Conservation (phyloP, 768 basidiomycete genomes). For the Suillus hirtellus region DNA sequence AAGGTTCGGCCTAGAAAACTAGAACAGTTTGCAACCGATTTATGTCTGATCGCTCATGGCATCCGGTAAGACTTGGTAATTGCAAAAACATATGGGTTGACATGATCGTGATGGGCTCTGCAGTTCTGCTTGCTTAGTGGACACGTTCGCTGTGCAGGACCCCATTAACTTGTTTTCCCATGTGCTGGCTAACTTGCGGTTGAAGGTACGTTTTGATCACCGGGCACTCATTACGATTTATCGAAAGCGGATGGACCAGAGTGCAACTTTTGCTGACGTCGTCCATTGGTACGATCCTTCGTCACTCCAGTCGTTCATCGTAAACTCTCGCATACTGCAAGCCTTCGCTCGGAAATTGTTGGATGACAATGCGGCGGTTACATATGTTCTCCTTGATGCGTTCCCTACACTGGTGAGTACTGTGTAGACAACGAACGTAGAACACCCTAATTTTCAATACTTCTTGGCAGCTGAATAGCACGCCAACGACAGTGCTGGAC, state of each 20-base stretch:
- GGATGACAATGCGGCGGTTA: constrained; percentile 11
- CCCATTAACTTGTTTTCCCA: constrained; percentile 36
- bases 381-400: constrained; percentile 23
- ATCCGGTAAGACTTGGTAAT: constrained; percentile 37
- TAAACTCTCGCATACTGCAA: constrained; percentile 37
- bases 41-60: constrained; percentile 42
- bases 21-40: constrained; percentile 39
- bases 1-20: constrained; percentile 17
- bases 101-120: background rate
- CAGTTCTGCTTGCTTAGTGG: constrained; percentile 55
- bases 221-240: background rate
- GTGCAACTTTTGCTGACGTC: constrained; percentile 40
- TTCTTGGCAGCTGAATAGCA: constrained; percentile 16
- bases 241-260: constrained; percentile 12
- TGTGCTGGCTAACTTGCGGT: constrained; percentile 41
- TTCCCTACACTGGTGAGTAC: constrained; percentile 25
- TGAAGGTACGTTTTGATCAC: constrained; percentile 33
- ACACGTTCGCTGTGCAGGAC: constrained; percentile 38
- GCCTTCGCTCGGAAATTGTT: constrained; percentile 15
- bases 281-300: constrained; percentile 46
- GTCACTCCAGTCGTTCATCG: constrained; percentile 56
- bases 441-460: constrained; percentile 6
- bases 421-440: too few relatives aligned
- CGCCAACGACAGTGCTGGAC: constrained; percentile 17
- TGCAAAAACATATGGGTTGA: background rate